These are phyloP conservation scores for Plectosphaerella plurivora DNA, from an alignment of 2,329 filamentous ascomycete species.

Conservation along the genomic window DNA sequence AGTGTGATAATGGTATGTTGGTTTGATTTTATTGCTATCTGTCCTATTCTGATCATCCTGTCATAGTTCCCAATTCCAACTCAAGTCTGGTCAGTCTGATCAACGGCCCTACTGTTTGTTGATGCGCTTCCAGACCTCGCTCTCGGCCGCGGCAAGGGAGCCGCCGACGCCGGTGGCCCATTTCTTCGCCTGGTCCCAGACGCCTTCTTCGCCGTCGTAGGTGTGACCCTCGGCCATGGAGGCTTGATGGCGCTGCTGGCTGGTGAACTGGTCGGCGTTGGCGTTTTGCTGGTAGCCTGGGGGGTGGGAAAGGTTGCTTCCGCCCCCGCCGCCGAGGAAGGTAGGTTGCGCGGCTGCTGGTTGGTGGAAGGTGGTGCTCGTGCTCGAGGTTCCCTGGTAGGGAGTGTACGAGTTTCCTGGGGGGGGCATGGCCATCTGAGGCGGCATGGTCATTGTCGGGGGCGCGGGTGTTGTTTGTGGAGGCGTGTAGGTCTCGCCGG, in stretches of 20 bases:
- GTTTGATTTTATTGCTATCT: too few relatives aligned
- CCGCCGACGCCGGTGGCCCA: constrained; percentile 53
- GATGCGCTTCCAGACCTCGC: constrained; percentile 59
- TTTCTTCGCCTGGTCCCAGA: constrained; percentile 55
- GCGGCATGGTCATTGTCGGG: constrained; percentile 31
- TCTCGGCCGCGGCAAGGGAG: constrained; percentile 53
- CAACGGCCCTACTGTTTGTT: constrained; percentile 44
- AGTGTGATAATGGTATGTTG: too few relatives aligned
- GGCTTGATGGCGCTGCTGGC: constrained; percentile 37
- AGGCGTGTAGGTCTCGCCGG: constrained; percentile 37
- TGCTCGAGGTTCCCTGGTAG: constrained; percentile 39
- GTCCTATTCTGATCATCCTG: too few relatives aligned
- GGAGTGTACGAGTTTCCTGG: constrained; percentile 34
- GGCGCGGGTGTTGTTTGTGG: constrained; percentile 27
- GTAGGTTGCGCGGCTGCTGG: constrained; percentile 19
- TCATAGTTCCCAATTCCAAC: too few relatives aligned
- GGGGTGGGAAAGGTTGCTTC: constrained; percentile 35
- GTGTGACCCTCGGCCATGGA: constrained; percentile 20
- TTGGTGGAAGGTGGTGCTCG: constrained; percentile 26
- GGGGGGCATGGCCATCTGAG: constrained; percentile 48
- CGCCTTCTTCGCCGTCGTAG: constrained; percentile 27
- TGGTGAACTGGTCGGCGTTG: constrained; percentile 46
- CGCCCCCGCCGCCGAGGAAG: constrained; percentile 16
- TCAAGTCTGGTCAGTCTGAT: neutral
- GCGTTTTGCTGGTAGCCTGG: constrained; percentile 54